These are phyloP conservation scores for Torulaspora microellipsoides DNA, from an alignment of 805 yeast genomes.

Conservation along the genomic window DNA sequence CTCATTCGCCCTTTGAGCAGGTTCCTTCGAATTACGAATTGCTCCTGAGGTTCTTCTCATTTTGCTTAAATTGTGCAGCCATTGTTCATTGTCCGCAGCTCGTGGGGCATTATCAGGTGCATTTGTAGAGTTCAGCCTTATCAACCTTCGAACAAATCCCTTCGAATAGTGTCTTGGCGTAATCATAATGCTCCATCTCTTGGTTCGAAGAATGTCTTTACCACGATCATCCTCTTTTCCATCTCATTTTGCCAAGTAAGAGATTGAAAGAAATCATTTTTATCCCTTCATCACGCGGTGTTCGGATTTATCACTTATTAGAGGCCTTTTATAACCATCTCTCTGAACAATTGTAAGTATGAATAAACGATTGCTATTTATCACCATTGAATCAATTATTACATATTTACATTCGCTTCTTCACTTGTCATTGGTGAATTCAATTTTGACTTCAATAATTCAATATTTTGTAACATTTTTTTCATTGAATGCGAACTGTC, in stretches of 20 bases:
- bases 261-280: no score
- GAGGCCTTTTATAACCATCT: no score
- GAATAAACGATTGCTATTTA: no score
- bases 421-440: neutral
- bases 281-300: no score
- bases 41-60: constrained; percentile 1
- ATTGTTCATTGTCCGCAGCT: constrained; percentile 40
- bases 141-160: neutral
- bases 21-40: neutral
- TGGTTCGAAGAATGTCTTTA: no score
- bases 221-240: no score
- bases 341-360: no score
- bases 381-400: no score
- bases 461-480: constrained; percentile 27
- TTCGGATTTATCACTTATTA: no score
- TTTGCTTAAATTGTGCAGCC: constrained; percentile 33
- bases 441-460: constrained; percentile 17
- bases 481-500: constrained; percentile 29
- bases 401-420: constrained; percentile 6
- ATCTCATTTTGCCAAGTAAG: no score
- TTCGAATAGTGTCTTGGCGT: no score
- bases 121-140: constrained; percentile 6
- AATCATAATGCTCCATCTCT: no score
- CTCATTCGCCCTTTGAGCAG: neutral
- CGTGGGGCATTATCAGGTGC: constrained; percentile 41